These are phyloP conservation scores for Neurospora cerealis DNA, from an alignment of 495 filamentous ascomycete species.

Conservation along the genomic window DNA sequence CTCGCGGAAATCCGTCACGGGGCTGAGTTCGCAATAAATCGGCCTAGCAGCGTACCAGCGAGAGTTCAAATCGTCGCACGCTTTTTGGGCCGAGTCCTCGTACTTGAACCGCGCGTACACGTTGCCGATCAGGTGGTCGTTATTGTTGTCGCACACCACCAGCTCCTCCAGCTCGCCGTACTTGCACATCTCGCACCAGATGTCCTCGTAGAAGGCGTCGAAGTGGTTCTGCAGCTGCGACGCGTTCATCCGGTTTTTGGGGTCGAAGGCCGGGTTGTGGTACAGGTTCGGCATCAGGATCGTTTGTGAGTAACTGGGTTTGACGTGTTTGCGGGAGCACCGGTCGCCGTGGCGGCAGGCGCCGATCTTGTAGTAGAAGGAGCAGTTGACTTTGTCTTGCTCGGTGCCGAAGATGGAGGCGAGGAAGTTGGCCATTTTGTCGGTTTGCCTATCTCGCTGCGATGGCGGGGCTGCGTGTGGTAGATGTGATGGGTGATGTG, in stretches of 20 bases:
- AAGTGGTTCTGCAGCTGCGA: slow-evolving; percentile 97
- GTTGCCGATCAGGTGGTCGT: slow-evolving; percentile 97
- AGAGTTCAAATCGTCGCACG: slow-evolving; percentile 87
- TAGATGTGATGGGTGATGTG: neutral
- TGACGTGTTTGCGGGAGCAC: slow-evolving; percentile 96
- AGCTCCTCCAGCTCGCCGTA: slow-evolving; percentile 86
- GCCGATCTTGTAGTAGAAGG: slow-evolving; percentile 57
- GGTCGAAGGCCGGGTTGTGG: slow-evolving; percentile 96
- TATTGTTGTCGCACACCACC: slow-evolving; percentile 91
- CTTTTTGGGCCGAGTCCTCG: slow-evolving; percentile 88
- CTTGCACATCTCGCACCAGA: slow-evolving; percentile 98
- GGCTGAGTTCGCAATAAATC: slow-evolving; percentile 94
- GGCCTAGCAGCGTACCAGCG: slow-evolving; percentile 97
- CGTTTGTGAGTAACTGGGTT: slow-evolving; percentile 94
- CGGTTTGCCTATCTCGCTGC: neutral
- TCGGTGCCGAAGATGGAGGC: slow-evolving; percentile 99
- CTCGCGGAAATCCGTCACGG: slow-evolving; percentile 97
- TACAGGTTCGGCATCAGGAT: slow-evolving; percentile 98
- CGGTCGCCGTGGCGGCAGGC: slow-evolving; percentile 97
- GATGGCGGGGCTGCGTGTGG: neutral
- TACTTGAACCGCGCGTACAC: slow-evolving; percentile 99
- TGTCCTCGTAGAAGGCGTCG: slow-evolving; percentile 98
- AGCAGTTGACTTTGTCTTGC: slow-evolving; percentile 76
- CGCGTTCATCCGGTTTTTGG: slow-evolving; percentile 91
- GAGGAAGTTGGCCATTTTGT: slow-evolving; percentile 81